Evolutionary conservation across 192 early-diverging fungal genomes (phyloP).

Genomic region (Podila clonocystis): DNA sequence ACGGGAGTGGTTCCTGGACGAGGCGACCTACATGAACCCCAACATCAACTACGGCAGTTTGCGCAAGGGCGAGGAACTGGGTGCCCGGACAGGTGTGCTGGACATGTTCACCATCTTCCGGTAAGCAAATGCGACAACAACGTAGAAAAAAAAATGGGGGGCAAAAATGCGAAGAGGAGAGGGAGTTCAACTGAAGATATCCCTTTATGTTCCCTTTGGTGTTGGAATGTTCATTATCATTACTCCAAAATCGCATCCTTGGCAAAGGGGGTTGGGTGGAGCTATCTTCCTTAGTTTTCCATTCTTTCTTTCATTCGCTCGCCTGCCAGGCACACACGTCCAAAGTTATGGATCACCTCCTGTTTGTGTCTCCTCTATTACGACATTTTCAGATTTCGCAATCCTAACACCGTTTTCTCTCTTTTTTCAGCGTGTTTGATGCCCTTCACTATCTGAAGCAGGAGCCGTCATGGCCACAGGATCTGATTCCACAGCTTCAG

Average conservation of each 20-base stretch:
- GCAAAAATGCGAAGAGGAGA: too few species aligned
- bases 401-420: not conserved
- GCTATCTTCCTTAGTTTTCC: too few species aligned
- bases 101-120: conserved; percentile 59
- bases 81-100: conserved; percentile 52
- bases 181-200: too few species aligned
- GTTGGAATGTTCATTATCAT: too few species aligned
- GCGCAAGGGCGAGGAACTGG: conserved; percentile 54
- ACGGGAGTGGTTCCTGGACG: conserved; percentile 66
- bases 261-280: too few species aligned
- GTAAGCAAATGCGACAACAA: conserved; percentile 6
- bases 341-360: too few species aligned
- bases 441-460: conserved; percentile 50
- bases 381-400: conserved; percentile 3
- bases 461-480: conserved; percentile 38
- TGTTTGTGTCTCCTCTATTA: not conserved
- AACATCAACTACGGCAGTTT: conserved; percentile 64
- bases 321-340: too few species aligned
- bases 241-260: too few species aligned
- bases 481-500: conserved; percentile 40
- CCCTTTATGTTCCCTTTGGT: too few species aligned
- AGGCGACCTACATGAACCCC: conserved; percentile 67
- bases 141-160: too few species aligned
- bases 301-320: too few species aligned
- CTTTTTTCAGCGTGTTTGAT: conserved; percentile 32